Evolutionary conservation across 176 grass and related monocot genomes (phyloP), one percentile per base, ranked within the genome.

Genomic region (Rhynchospora tenuis): DNA sequence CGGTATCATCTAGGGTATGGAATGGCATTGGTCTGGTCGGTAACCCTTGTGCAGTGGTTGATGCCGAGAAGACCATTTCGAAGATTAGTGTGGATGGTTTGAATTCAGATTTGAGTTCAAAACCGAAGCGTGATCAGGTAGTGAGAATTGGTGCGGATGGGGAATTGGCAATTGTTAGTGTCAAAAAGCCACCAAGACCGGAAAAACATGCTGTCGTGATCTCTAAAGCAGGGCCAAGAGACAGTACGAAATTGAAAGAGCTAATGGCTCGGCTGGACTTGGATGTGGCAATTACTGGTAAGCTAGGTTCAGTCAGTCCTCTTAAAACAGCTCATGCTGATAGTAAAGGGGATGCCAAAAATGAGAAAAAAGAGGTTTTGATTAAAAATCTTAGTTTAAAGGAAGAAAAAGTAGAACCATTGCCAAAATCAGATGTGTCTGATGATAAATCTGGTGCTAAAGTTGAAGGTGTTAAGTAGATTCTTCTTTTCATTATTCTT

Each of bases 11-110:
- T 15, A 95, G 92, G 65, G 76, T 88, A 22, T 99, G 96, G 96
- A 95, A 93, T 6, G 96, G 91, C 7, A 89, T 98, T 17, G 83
- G 90, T 0, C 89, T 92, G 7, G 92, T 97, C 0, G 96, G 96
- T 10, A 99, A 95, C 61, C 96, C 96, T 2, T 99, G 96, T 4
- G 91, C 96, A 0, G 88, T 99, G 9, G 96, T 99, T 23, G 96
- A 99, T 83, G 85, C 90, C 16, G 91, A 99, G 23, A 93, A 73
- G 79, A 88, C 89, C 59, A 84, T 93, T 55, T 90, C 87, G 0
- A 94, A 89, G 84, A 84, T 85, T 52, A 86, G 87, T 12, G 46
- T 69, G 28, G 65, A 57, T 64, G 81, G 24, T 45, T 67, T 64
- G 59, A 82, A 67, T 27, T 82, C 80, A 29, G 81, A 24, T 62